Base-by-base conservation (phyloP, 2,329 filamentous ascomycete genomes). In the Pseudogymnoascus sp. region DNA sequence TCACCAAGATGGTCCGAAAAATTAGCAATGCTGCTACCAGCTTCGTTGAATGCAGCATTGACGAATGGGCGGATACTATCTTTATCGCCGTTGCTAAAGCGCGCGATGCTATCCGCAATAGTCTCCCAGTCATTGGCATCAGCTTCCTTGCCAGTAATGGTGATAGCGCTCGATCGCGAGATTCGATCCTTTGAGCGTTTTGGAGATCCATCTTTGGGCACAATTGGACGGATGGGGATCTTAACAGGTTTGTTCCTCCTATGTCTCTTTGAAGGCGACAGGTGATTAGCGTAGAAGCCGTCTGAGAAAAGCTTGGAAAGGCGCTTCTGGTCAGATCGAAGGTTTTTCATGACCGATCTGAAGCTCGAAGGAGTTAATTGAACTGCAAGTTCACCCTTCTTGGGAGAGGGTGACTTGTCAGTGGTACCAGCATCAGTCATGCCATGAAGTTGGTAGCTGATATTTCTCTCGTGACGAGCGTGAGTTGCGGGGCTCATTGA, bases 41-140 rank as follows among this genome's bases (percentile, higher is more conserved):
- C 64, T 58, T 63, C 63, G 6, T 64, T 40, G 26, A 67, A 63
- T 26, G 59, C 59, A 7, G 64, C 64, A 21, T 63, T 65, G 58
- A 66, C 60, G 13, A 47, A 29, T n/a, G 40, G 58, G 10, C 64
- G 39, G n/a, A 58, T 61, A 11, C 35, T 61, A 10, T 36, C 35
- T n/a, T 61, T 39, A 15, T 39, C 47, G 2, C n/a, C n/a, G 8
- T 54, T 54, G 29, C 29, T 54, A 17, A 15, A 33, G 2, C 44
- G 31, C 9, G 31, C 33, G 9, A 50, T 61, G 44, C 68, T 70
- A 8, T 69, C 68, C 24, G 62, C 67, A 11, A 72, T 66, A 4
- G 71, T 72, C 58, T 71, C 69, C 71, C 71, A 72, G 59, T 72
- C 70, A 50, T 70, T 65, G 5, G 24, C 47, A 29, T 68, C 64